Conservation (phyloP, 768 basidiomycete genomes). For the Rhizopogon vesiculosus region DNA sequence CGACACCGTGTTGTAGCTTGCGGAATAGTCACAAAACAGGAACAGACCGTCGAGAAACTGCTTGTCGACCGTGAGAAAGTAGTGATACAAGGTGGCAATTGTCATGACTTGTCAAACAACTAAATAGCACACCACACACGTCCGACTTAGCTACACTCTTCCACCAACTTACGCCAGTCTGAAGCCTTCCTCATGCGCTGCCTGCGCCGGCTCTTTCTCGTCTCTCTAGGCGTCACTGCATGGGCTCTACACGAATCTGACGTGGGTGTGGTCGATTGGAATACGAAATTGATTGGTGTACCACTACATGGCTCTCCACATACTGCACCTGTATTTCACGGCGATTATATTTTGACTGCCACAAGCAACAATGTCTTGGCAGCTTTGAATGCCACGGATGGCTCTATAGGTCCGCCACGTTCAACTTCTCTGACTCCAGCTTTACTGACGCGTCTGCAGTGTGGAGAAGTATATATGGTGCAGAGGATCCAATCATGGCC, state of each 20-base stretch:
- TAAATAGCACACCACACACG: too few species aligned
- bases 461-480: slow-evolving; percentile 80
- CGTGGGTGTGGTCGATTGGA: slow-evolving; percentile 85
- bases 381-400: slow-evolving; percentile 61
- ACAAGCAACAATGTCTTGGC: slow-evolving; percentile 77
- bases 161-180: not conserved
- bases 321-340: slow-evolving; percentile 59
- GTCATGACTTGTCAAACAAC: too few species aligned
- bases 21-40: not conserved
- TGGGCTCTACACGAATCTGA: slow-evolving; percentile 67
- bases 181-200: slow-evolving; percentile 11
- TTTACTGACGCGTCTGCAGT: slow-evolving; percentile 32
- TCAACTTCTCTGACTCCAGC: slow-evolving; percentile 4
- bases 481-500: slow-evolving; percentile 59
- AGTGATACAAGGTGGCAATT: too few species aligned
- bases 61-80: not conserved
- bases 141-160: too few species aligned
- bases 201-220: slow-evolving; percentile 13
- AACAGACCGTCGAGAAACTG: too few species aligned
- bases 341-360: slow-evolving; percentile 56
- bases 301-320: slow-evolving; percentile 48
- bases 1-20: not conserved
- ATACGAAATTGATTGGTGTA: slow-evolving; percentile 71
- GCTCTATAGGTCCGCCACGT: slow-evolving; percentile 57
- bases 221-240: slow-evolving; percentile 18